phyloP scores from a whole-genome alignment of 73 alveolate genomes.

The Breviolum minutum region DNA sequence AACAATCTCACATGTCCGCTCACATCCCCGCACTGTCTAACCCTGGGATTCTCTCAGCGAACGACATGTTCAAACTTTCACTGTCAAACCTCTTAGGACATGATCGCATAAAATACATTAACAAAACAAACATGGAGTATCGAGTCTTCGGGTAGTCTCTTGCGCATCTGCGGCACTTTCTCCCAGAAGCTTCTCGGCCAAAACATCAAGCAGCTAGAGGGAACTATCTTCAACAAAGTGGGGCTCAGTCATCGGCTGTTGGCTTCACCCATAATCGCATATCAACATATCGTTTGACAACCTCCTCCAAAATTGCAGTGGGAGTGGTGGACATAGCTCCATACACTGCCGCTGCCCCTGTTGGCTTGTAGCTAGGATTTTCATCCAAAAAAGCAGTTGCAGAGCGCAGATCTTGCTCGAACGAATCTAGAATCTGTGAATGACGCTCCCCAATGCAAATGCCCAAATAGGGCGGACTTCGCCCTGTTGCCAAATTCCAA shows the following conservation, averaged over 20 bases:
- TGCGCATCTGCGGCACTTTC: no score
- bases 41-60: no score
- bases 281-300: constrained; percentile 57
- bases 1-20: background rate
- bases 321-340: constrained; percentile 84
- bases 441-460: constrained; percentile 81
- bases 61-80: no score
- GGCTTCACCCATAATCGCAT: constrained; percentile 56
- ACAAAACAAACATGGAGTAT: no score
- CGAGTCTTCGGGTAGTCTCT: no score
- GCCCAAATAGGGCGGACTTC: constrained; percentile 37
- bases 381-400: constrained; percentile 21
- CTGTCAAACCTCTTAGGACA: no score
- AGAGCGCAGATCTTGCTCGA: constrained; percentile 41
- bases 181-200: background rate
- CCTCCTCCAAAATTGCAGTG: constrained; percentile 46
- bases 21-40: no score
- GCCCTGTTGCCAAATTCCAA: constrained; percentile 83
- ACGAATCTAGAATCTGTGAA: background rate
- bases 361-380: constrained; percentile 58
- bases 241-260: background rate
- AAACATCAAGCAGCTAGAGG: background rate
- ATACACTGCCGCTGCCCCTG: constrained; percentile 81
- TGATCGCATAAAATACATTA: no score
- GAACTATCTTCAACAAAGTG: background rate